Percentiles rank a stretch among this genome's conserved stretches.
These are phyloP conservation scores for Zasmidium cellare DNA, from an alignment of 2,329 filamentous ascomycete genomes.

Conservation along the genomic window DNA sequence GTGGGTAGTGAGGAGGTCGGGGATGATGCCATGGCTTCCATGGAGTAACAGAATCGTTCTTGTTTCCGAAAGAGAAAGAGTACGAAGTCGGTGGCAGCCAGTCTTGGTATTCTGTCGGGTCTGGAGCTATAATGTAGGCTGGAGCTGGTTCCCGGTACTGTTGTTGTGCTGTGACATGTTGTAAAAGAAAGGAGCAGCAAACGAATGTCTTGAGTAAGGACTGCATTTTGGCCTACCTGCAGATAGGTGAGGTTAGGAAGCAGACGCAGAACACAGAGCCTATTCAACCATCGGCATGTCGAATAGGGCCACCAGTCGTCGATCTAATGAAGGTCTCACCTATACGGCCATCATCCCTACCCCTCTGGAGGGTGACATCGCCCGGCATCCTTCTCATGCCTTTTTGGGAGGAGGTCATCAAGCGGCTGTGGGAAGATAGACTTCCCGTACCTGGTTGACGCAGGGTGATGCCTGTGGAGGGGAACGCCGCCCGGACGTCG, in stretches of 20 bases:
- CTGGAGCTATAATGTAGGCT: constrained; percentile 12
- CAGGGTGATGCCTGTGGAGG: not conserved
- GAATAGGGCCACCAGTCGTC: not conserved
- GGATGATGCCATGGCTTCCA: constrained; percentile 13
- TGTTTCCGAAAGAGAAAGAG: constrained; percentile 14
- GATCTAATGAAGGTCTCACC: not conserved
- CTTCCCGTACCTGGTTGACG: not conserved
- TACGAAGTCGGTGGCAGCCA: constrained; percentile 13
- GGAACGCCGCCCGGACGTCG: not conserved
- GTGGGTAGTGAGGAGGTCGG: not conserved
- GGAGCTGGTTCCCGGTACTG: constrained; percentile 13
- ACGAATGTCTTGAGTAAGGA: constrained; percentile 10
- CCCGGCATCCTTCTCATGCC: not conserved
- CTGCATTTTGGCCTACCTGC: not conserved
- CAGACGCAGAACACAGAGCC: not conserved
- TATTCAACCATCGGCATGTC: not conserved
- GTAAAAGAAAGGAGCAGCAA: constrained; percentile 4
- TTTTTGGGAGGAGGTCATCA: not conserved
- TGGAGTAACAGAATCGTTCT: constrained; percentile 16
- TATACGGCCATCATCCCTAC: not conserved
- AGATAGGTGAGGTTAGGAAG: not conserved
- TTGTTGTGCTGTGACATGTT: constrained; percentile 9
- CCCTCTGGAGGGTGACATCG: not conserved
- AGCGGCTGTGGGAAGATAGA: not conserved
- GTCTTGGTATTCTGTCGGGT: constrained; percentile 13